These are phyloP conservation scores for Fusarium sp. DNA, from an alignment of 2,329 filamentous ascomycete genomes.

Conservation along the genomic window DNA sequence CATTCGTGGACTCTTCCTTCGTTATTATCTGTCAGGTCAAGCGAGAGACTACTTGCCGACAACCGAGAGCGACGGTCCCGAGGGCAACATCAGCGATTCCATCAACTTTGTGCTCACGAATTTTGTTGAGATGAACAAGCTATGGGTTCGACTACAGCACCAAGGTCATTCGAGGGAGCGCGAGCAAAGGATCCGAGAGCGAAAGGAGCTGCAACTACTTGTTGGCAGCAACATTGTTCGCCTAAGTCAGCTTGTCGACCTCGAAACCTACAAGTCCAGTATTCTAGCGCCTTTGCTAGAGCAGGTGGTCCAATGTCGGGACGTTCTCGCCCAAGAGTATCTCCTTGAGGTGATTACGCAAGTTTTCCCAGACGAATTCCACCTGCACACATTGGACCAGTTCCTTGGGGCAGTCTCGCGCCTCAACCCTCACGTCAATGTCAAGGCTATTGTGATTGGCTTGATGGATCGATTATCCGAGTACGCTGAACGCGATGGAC, in stretches of 20 bases:
- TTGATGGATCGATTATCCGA: slow-evolving; percentile 96
- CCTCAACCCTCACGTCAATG: slow-evolving; percentile 94
- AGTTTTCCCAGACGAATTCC: slow-evolving; percentile 98
- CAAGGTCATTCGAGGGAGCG: slow-evolving; percentile 96
- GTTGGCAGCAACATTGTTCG: slow-evolving; percentile 97
- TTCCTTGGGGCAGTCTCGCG: slow-evolving; percentile 93
- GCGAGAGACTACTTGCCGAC: slow-evolving; percentile 88
- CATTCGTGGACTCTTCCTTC: slow-evolving; percentile 91
- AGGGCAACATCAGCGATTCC: slow-evolving; percentile 95
- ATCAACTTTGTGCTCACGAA: slow-evolving; percentile 99
- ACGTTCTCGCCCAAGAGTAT: slow-evolving; percentile 97
- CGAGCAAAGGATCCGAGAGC: slow-evolving; percentile 91
- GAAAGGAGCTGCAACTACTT: slow-evolving; percentile 93
- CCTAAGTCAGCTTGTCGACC: slow-evolving; percentile 92
- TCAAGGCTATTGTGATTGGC: slow-evolving; percentile 97
- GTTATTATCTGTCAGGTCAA: slow-evolving; percentile 96
- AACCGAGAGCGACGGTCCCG: slow-evolving; percentile 86
- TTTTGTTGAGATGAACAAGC: slow-evolving; percentile 99
- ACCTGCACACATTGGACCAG: slow-evolving; percentile 95
- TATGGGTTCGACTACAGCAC: slow-evolving; percentile 97
- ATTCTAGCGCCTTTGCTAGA: slow-evolving; percentile 91
- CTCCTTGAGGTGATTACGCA: slow-evolving; percentile 98
- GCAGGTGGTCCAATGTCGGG: slow-evolving; percentile 97
- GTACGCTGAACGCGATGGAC: slow-evolving; percentile 90
- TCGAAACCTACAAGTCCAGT: slow-evolving; percentile 91